A percentile compares a stretch with the other conserved stretches of the same genome.
phyloP scores from a whole-genome alignment of 139 green algal species.

The Chlorella sp. region DNA sequence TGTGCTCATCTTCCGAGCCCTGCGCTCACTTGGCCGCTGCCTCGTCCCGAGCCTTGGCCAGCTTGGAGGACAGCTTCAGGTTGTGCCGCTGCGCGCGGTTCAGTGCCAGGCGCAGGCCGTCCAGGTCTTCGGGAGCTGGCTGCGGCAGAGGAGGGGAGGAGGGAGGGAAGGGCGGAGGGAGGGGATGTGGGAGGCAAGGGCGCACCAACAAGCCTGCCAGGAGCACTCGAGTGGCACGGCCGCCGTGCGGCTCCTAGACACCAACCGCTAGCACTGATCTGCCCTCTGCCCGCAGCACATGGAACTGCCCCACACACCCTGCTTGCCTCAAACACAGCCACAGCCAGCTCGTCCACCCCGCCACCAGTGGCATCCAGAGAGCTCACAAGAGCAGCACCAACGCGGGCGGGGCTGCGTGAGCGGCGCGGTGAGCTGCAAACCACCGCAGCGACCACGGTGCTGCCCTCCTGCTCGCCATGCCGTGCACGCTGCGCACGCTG shows the following conservation, averaged over 20 bases:
- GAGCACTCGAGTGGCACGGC: too few relatives aligned
- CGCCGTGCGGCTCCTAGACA: too few relatives aligned
- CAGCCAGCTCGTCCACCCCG: background rate
- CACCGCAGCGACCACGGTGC: background rate
- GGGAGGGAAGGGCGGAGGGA: background rate
- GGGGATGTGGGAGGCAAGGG: too few relatives aligned
- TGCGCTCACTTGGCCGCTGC: background rate
- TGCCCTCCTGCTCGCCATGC: too few relatives aligned
- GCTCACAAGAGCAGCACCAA: background rate
- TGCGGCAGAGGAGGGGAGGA: background rate
- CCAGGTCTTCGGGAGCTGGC: background rate
- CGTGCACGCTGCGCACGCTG: too few relatives aligned
- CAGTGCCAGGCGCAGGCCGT: slow-evolving; percentile 9
- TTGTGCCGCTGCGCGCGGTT: slow-evolving; percentile 9
- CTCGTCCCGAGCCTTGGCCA: background rate
- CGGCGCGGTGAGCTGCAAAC: background rate
- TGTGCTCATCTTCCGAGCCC: too few relatives aligned
- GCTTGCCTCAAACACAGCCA: slow-evolving; percentile 18
- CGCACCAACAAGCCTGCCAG: too few relatives aligned
- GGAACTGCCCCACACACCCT: background rate
- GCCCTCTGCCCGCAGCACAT: too few relatives aligned
- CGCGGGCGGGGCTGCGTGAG: background rate
- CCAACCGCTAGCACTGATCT: too few relatives aligned
- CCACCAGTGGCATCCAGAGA: background rate
- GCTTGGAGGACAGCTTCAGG: slow-evolving; percentile 21